Percentiles rank a stretch among this genome's conserved stretches.
These are phyloP conservation scores for Pseudonitzschia pungens DNA, from an alignment of 108 stramenopile species.

Conservation along the genomic window DNA sequence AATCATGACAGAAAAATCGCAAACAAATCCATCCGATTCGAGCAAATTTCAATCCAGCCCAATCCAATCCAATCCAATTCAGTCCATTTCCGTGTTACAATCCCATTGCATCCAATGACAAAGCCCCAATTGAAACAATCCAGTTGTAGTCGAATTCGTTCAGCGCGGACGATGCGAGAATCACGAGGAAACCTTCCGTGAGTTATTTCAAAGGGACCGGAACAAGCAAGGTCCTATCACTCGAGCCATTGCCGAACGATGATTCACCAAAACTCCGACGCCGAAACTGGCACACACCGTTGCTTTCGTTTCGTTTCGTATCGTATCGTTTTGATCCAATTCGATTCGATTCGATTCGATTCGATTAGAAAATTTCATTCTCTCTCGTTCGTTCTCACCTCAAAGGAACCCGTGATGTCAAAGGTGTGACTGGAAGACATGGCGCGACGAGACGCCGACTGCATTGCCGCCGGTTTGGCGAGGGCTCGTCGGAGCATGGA, in stretches of 20 bases:
- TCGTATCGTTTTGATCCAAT: too few species aligned
- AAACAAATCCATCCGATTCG: background rate
- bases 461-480: constrained; percentile 9
- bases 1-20: background rate
- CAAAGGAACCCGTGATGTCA: constrained; percentile 75
- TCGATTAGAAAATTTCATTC: too few species aligned
- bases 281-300: too few species aligned
- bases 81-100: background rate
- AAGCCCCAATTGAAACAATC: background rate
- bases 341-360: too few species aligned
- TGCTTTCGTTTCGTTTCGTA: too few species aligned
- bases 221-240: too few species aligned
- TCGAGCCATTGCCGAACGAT: too few species aligned
- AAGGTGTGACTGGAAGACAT: constrained; percentile 46
- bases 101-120: background rate
- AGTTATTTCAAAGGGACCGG: too few species aligned
- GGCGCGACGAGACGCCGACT: constrained; percentile 2
- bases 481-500: constrained; percentile 1
- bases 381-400: constrained; percentile 29
- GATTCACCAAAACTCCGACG: too few species aligned
- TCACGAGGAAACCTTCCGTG: too few species aligned
- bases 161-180: too few species aligned
- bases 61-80: background rate
- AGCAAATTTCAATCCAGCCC: too few species aligned
- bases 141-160: background rate